Evolutionary conservation across 2,329 filamentous ascomycete genomes (phyloP), one percentile per base, ranked within the genome.

Genomic region (Hymenoscyphus albidus): DNA sequence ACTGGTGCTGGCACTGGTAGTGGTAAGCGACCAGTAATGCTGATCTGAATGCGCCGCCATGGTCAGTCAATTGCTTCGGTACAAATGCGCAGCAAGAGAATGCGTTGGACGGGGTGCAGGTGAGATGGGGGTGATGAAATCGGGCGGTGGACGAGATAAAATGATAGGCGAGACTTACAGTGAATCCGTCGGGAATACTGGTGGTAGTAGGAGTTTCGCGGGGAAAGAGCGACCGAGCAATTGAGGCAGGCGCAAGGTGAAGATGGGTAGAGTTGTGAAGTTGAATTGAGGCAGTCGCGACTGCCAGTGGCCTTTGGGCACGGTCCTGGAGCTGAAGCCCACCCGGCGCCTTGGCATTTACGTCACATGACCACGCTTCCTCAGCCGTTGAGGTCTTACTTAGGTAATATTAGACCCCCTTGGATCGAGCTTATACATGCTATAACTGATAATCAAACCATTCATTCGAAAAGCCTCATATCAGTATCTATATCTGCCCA

Each of bases 271-370:
- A 39, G 27, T 51, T 18, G 16, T 40, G 59, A 62, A 56, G 59
- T 55, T 54, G 59, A 54, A 55, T 51, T 2, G 44, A 40, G 59
- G 59, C 27, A 62, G 59, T 62, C 59, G 44, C 59, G 59, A 62
- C 31, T 32, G 27, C 27, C 27, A 27, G 27, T 27, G 42, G 59
- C 12, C 12, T 48, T 22, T 27, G n/a, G 7, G 59, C 40, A 51
- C 59, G 39, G 58, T 5, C 38, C 35, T n/a, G 27, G 27, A 16
- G 22, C 35, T n/a, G 27, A 7, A 16, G 22, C 32, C 5, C 9
- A 31, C 22, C 16, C 5, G 2, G 9, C 9, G 35, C 35, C 35
- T 35, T 35, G 35, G 35, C 35, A 35, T 35, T 35, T 6, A 7
- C 6, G 35, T 35, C 35, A 35, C 35, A 35, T 35, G 35, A 35